Percentiles rank a stretch among this genome's conserved stretches.
Conservation (phyloP, 2,329 filamentous ascomycete species). For the Exophiala sp. region DNA sequence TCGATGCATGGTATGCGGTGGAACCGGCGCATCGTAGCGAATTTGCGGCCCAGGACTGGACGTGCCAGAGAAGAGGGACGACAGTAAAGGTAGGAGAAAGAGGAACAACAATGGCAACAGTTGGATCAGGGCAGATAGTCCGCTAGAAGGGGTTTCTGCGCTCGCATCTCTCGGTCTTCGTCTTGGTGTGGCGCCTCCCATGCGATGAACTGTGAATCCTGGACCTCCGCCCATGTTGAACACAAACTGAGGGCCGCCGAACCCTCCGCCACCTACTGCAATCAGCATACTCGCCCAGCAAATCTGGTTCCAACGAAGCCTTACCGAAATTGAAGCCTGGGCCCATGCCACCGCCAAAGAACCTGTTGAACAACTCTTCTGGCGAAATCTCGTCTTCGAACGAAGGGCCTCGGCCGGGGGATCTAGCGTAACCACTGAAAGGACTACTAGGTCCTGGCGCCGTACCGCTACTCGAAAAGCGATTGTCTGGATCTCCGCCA, state of each 20-base stretch:
- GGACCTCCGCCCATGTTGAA: constrained; percentile 92
- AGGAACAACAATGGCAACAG: constrained; percentile 83
- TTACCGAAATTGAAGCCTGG: constrained; percentile 62
- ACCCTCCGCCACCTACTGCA: constrained; percentile 49
- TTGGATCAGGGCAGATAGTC: constrained; percentile 56
- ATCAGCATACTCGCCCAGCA: constrained; percentile 8
- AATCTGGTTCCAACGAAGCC: constrained; percentile 21
- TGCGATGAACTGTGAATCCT: constrained; percentile 89
- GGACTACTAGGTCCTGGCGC: constrained; percentile 39
- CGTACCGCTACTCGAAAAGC: constrained; percentile 58
- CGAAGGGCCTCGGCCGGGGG: constrained; percentile 50
- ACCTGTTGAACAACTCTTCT: constrained; percentile 93
- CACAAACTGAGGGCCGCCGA: constrained; percentile 83
- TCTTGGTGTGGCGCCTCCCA: constrained; percentile 73
- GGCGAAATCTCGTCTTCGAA: constrained; percentile 92
- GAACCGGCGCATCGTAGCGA: constrained; percentile 64
- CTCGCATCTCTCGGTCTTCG: constrained; percentile 65
- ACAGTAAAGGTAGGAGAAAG: constrained; percentile 77
- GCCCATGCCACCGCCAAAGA: constrained; percentile 70
- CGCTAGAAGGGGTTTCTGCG: constrained; percentile 49
- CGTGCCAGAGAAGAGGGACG: constrained; percentile 64
- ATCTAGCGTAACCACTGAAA: constrained; percentile 45
- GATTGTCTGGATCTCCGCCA: constrained; percentile 85
- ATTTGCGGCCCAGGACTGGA: constrained; percentile 60
- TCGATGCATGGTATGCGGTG: constrained; percentile 69